Base-by-base conservation (phyloP, 2,329 filamentous ascomycete genomes). In the Aspergillus hiratsukae region DNA sequence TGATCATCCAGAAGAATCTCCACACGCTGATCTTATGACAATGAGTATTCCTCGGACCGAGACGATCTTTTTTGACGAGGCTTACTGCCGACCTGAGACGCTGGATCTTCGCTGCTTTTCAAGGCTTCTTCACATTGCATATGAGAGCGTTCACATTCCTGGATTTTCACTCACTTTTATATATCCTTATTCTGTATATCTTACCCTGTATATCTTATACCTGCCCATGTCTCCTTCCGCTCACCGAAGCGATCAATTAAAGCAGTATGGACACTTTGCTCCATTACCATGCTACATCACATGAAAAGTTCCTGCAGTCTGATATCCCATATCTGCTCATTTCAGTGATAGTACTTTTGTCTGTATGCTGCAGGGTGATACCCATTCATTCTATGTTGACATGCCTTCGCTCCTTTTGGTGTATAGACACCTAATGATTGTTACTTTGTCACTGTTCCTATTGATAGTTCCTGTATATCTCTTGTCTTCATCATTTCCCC, bases 1-100 rank as follows among this genome's bases (percentile, higher is more conserved):
- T 91, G 86, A 90, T 91, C 66, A 90, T 91, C 67, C 88, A 91
- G 75, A 87, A 87, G 71, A 91, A 91, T 72, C 80, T 92, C 55
- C 89, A 90, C 76, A 87, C 88, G 75, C 78, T 91, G 67, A 90
- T 92, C 68, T 78, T 89, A 75, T 89, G 23, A 23, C 23, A 23
- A 23, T 23, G 67, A 67, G 64, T 55, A 14, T 31, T 54, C 41
- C 31, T 29, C 45, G 21, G 27, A 10, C 41, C 27, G 52, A 45
- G 40, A 55, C 46, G 54, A 52, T 55, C 53, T 54, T 52, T 50
- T 61, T 58, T 59, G 41, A 62, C 56, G 62, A 64, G 54, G 52
- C 55, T 55, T 53, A 59, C 57, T 49, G 55, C 56, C 48, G 56
- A 51, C 61, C 55, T 57, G 59, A 61, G 58, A 57, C 54, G 51